Conservation (phyloP, 2,329 filamentous ascomycete genomes). For the Pseudocercospora pini-densiflorae region DNA sequence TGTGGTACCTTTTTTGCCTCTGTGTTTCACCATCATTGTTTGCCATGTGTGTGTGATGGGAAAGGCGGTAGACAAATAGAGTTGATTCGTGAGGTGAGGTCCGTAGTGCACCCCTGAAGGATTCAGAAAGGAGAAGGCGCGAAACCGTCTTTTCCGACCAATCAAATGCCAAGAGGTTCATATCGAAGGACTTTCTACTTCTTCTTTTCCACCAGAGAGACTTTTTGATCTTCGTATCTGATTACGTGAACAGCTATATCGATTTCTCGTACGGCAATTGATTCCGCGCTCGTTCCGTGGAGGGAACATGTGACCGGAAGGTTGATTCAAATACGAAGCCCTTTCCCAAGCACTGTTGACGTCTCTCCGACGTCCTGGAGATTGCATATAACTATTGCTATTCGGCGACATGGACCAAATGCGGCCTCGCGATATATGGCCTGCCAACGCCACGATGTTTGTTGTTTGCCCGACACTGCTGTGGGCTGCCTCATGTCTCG, state of each 20-base stretch:
- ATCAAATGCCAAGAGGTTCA: neutral
- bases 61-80: neutral
- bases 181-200: neutral
- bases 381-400: neutral
- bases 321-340: no score
- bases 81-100: neutral
- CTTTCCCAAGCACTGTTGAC: no score
- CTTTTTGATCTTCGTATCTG: no score
- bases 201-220: no score
- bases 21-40: neutral
- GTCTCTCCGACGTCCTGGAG: no score
- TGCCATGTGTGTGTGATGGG: constrained; percentile 4
- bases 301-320: no score
- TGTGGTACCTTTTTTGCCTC: neutral
- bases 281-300: no score
- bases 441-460: neutral
- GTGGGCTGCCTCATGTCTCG: neutral
- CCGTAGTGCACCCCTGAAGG: neutral
- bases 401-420: neutral
- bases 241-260: no score
- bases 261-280: no score
- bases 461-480: neutral
- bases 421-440: no score
- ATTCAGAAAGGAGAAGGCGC: neutral
- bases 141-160: neutral